phyloP scores from a whole-genome alignment of 1,284 basidiomycete genomes.

The Malassezia japonica region DNA sequence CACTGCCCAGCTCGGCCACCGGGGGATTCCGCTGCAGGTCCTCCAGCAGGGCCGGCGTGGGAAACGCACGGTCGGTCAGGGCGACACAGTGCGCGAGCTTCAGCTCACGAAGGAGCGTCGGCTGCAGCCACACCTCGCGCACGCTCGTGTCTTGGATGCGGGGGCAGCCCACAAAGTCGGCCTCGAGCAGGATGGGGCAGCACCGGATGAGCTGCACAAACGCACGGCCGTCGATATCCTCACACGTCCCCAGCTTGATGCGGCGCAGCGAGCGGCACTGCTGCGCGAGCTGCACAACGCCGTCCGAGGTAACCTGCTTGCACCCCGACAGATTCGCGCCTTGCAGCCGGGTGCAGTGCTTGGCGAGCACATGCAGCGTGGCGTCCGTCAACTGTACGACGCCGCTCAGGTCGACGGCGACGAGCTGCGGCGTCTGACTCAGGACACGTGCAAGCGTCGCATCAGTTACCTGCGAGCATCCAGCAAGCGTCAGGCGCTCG shows the following conservation, averaged over 20 bases:
- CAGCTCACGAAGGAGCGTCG: slow-evolving; percentile 78
- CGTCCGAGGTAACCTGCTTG: slow-evolving; percentile 66
- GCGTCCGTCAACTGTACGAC: slow-evolving; percentile 45
- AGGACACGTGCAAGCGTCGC: slow-evolving; percentile 63
- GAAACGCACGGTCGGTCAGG: slow-evolving; percentile 79
- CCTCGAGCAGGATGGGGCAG: slow-evolving; percentile 81
- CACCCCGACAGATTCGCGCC: slow-evolving; percentile 87
- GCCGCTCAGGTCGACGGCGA: slow-evolving; percentile 74
- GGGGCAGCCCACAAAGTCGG: slow-evolving; percentile 78
- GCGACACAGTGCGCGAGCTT: slow-evolving; percentile 68
- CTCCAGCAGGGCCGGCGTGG: slow-evolving; percentile 47
- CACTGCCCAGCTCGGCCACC: slow-evolving; percentile 32
- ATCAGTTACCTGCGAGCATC: slow-evolving; percentile 65
- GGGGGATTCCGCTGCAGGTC: neutral
- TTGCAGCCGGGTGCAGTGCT: slow-evolving; percentile 66
- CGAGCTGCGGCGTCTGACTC: slow-evolving; percentile 62
- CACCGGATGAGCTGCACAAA: slow-evolving; percentile 37
- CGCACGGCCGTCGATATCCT: slow-evolving; percentile 30
- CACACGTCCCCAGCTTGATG: slow-evolving; percentile 46
- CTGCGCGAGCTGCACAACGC: slow-evolving; percentile 68
- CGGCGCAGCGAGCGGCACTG: slow-evolving; percentile 66
- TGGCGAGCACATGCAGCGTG: slow-evolving; percentile 30
- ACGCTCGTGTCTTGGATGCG: slow-evolving; percentile 68
- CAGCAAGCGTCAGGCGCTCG: slow-evolving; percentile 82
- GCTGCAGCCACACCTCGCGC: slow-evolving; percentile 73